Conservation (phyloP, 2,329 filamentous ascomycete species). For the Aspergillus sp. region DNA sequence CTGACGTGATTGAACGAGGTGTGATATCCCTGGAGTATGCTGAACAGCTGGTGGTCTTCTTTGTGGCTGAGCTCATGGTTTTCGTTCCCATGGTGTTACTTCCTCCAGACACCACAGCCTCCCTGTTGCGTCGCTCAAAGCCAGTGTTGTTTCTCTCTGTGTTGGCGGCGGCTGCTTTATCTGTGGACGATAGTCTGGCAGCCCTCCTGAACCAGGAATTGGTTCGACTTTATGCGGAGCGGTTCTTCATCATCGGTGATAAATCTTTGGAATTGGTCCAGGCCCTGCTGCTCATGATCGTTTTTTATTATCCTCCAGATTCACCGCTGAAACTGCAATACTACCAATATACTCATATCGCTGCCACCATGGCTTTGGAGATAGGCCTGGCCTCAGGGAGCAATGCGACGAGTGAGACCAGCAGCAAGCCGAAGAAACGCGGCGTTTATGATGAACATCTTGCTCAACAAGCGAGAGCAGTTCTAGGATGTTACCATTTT, state of each 20-base stretch:
- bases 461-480: constrained; percentile 34
- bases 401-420: constrained; percentile 21
- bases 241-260: constrained; percentile 49
- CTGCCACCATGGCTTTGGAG: constrained; percentile 51
- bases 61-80: constrained; percentile 27
- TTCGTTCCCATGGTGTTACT: constrained; percentile 33
- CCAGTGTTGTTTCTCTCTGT: constrained; percentile 70
- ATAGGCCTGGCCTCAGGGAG: constrained; percentile 38
- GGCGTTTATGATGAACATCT: constrained; percentile 27
- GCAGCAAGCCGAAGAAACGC: constrained; percentile 11
- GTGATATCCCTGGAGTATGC: constrained; percentile 32
- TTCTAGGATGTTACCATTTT: constrained; percentile 35
- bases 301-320: constrained; percentile 52
- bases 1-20: constrained; percentile 33
- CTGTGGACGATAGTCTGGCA: constrained; percentile 48
- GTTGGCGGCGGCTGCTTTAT: constrained; percentile 64
- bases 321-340: constrained; percentile 50
- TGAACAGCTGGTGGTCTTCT: constrained; percentile 31
- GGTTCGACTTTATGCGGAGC: constrained; percentile 48
- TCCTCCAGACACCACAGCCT: constrained; percentile 27
- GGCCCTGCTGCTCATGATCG: constrained; percentile 47
- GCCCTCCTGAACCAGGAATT: constrained; percentile 49
- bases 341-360: constrained; percentile 54
- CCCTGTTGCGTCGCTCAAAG: constrained; percentile 41
- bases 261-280: constrained; percentile 55